Evolutionary conservation across 1,139 yeast genomes (phyloP), one percentile per base, ranked within the genome.

Genomic region (Pichia sp.): DNA sequence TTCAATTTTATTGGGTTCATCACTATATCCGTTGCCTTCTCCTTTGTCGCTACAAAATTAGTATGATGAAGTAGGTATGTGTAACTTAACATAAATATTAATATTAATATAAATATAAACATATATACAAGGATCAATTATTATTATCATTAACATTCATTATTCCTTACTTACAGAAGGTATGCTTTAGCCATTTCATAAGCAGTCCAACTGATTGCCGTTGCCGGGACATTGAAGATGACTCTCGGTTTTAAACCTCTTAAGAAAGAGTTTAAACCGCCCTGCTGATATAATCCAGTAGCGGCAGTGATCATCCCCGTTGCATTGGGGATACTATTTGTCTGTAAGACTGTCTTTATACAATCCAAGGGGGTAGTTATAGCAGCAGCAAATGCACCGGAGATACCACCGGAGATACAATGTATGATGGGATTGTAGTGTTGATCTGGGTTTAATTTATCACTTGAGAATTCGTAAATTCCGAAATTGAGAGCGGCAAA

Each of bases 161-260:
- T 13, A 13, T 29, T 13, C 12, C 12, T 6, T 17, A 29, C 21
- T 33, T 29, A 40, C 34, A 53, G 37, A 50, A 72, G 60, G 34
- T 81, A 68, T 50, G 77, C 83, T 62, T 91, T 91, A 29, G 96
- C 97, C 93, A 88, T 85, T 59, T 91, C 98, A 60, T 93, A 91
- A 17, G 96, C 88, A 2, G 97, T 91, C 98, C 98, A 91, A 46
- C 95, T 80, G 43, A 91, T 88, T 23, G 98, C 98, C 11, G 98
- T 88, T 33, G 94, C 82, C 16, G 99, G 99, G 58, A 91, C 88
- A 58, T 88, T 87, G 46, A 93, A 84, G 27, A 91, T 78, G 37
- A 93, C 78, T 60, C 99, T 75, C 33, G 99, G 97, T 55, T 80
- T 78, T 54, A 88, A 67, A 21, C 98, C 98, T 52, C 94, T 70